These are phyloP conservation scores for Marasmius oreades DNA, from an alignment of 1,284 basidiomycete species.

Conservation along the genomic window DNA sequence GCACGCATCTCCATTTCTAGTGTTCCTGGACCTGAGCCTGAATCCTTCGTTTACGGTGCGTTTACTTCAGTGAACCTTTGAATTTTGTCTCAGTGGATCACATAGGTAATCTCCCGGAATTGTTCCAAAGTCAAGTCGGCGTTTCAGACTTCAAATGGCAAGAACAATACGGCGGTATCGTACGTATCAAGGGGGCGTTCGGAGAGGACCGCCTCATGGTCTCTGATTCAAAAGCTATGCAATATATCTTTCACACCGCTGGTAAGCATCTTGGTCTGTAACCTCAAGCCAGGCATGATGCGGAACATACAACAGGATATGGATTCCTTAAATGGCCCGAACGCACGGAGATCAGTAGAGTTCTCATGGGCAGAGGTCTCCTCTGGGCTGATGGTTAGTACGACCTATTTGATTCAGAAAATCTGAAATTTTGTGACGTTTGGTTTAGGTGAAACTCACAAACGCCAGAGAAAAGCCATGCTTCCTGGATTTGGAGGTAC, in stretches of 20 bases:
- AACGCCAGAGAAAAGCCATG: slow-evolving; percentile 43
- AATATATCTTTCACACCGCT: slow-evolving; percentile 45
- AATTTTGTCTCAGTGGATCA: not conserved
- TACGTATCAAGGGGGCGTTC: slow-evolving; percentile 38
- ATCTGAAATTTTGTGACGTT: not conserved
- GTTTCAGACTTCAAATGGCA: slow-evolving; percentile 51
- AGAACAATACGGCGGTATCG: slow-evolving; percentile 42
- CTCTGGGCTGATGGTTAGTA: slow-evolving; percentile 34
- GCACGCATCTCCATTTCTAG: slow-evolving; percentile 35
- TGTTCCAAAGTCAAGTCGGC: slow-evolving; percentile 47
- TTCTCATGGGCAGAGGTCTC: slow-evolving; percentile 41
- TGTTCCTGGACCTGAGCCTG: slow-evolving; percentile 37
- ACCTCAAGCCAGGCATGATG: not conserved
- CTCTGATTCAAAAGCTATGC: slow-evolving; percentile 43
- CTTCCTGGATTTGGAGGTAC: slow-evolving; percentile 39
- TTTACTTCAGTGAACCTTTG: not conserved
- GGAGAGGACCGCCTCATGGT: slow-evolving; percentile 38
- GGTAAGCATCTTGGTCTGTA: slow-evolving; percentile 20
- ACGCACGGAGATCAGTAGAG: slow-evolving; percentile 38
- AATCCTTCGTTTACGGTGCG: slow-evolving; percentile 39
- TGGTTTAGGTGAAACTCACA: slow-evolving; percentile 37
- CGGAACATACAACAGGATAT: slow-evolving; percentile 29
- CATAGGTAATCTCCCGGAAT: slow-evolving; percentile 46
- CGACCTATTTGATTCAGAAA: not conserved
- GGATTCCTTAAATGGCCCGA: slow-evolving; percentile 41